Evolutionary conservation across 192 early-diverging fungal species (phyloP), one percentile per base, ranked within the genome.

Genomic region (Backusella mclennaniae): DNA sequence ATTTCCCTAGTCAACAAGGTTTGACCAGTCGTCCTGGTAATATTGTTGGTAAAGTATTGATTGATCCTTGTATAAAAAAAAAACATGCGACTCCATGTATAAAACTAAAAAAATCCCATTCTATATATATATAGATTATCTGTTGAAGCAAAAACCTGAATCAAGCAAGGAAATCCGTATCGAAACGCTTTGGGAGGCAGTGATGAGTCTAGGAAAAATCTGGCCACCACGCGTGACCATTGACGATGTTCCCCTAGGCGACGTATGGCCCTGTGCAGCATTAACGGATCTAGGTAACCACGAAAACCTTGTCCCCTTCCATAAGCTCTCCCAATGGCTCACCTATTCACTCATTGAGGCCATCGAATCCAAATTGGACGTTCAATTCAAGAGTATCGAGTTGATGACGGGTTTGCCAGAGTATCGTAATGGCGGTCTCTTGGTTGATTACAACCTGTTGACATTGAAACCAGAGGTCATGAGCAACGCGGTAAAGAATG

Each of bases 311-410:
- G 92, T 96, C 21, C 85, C 93, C 17, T 96, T 97, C 83, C 95
- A 98, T 83, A 98, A 98, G 75, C 88, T 98, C 59, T 95, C 95
- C 6, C 97, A 98, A 80, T 98, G 97, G 97, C 90, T 98, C 46
- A 94, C 95, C 1, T 97, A 96, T 84, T 96, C 95, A 3, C 85
- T 97, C 44, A 87, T 96, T 82, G 97, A 97, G 56, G 89, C 93
- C 5, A 77, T 97, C 17, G 84, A 86, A 26, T 49, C 68, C 35
- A 33, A 79, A n/a, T n/a, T 84, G 11, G 74, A 72, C 31, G 70
- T 87, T 35, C 82, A 67, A 4, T 80, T 94, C 52, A 77, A 81
- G 7, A 92, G 91, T 15, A 75, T 88, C 7, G 90, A 93, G 38
- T 67, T 80, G 7, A 86, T 98, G 79, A 98, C 97, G 1, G 97